A percentile compares a stretch with the other conserved stretches of the same genome.
Evolutionary conservation across 2,329 filamentous ascomycete species (phyloP).

Genomic region (Phyllosticta citrichinensis): DNA sequence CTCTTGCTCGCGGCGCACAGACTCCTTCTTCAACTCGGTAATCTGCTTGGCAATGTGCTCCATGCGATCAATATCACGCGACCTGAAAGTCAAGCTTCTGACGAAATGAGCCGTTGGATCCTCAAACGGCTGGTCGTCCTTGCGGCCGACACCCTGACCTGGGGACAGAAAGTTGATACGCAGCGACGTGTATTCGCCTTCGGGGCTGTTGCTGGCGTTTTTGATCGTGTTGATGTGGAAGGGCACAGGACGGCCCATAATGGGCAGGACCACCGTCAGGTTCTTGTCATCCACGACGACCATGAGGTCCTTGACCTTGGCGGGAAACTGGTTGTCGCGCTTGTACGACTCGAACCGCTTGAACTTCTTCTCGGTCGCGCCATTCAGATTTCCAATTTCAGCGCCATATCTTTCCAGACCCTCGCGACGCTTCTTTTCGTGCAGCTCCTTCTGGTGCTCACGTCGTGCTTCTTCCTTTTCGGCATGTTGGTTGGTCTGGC

Average conservation of each 20-base stretch:
- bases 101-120: slow-evolving; percentile 94
- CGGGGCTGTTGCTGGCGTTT: slow-evolving; percentile 95
- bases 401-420: slow-evolving; percentile 79
- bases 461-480: slow-evolving; percentile 79
- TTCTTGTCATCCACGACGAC: slow-evolving; percentile 90
- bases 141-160: slow-evolving; percentile 90
- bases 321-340: slow-evolving; percentile 85
- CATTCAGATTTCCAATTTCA: slow-evolving; percentile 73
- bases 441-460: slow-evolving; percentile 85
- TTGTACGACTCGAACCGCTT: slow-evolving; percentile 99
- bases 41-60: slow-evolving; percentile 88
- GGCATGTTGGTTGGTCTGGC: slow-evolving; percentile 78
- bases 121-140: slow-evolving; percentile 96
- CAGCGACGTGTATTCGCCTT: slow-evolving; percentile 86
- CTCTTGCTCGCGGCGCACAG: slow-evolving; percentile 86
- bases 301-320: slow-evolving; percentile 71
- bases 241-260: slow-evolving; percentile 94
- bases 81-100: slow-evolving; percentile 88
- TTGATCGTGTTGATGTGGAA: slow-evolving; percentile 99
- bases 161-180: slow-evolving; percentile 97
- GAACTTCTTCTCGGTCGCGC: slow-evolving; percentile 93
- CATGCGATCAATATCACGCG: slow-evolving; percentile 78
- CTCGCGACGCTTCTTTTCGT: slow-evolving; percentile 79
- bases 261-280: slow-evolving; percentile 79
- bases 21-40: slow-evolving; percentile 89